Evolutionary conservation across 108 stramenopile species (phyloP).

Genomic region (Discostella pseudostelligera): DNA sequence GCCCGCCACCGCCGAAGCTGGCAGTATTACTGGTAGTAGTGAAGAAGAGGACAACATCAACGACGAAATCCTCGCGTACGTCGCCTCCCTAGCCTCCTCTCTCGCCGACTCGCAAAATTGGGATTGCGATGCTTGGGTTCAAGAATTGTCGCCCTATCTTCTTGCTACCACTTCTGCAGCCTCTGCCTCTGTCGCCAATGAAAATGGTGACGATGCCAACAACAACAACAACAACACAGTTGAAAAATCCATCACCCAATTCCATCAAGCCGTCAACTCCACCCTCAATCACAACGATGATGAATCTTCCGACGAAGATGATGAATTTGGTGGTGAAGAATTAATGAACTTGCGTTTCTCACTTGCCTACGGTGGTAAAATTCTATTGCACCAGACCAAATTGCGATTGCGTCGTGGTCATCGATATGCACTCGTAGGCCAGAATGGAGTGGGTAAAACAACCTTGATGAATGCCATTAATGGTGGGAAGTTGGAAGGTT

Average conservation of each 20-base stretch:
- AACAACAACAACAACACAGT: conserved; percentile 6
- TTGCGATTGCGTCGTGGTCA: conserved; percentile 92
- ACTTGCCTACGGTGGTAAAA: conserved; percentile 98
- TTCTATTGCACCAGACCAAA: conserved; percentile 94
- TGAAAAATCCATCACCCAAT: conserved; percentile 47
- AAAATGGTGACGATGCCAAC: conserved; percentile 6
- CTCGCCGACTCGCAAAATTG: conserved; percentile 59
- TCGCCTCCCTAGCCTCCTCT: conserved; percentile 73
- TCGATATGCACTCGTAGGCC: conserved; percentile 95
- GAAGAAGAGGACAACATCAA: conserved; percentile 18
- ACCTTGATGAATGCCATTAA: conserved; percentile 98
- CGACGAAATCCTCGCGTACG: conserved; percentile 77
- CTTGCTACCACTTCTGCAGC: conserved; percentile 11
- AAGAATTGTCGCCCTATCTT: conserved; percentile 70
- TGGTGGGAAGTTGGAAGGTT: conserved; percentile 96
- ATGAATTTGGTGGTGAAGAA: conserved; percentile 88
- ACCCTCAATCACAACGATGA: conserved; percentile 52
- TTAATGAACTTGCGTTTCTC: conserved; percentile 92
- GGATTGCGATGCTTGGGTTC: conserved; percentile 50
- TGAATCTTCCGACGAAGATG: conserved; percentile 81
- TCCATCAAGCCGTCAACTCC: conserved; percentile 51
- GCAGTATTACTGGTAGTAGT: neutral
- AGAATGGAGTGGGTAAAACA: conserved; percentile 96
- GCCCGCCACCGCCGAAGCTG: conserved; percentile 26
- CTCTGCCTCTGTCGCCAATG: neutral